Evolutionary conservation across 176 grass and related monocot genomes (phyloP).

Genomic region (Puccinellia tenuiflora): DNA sequence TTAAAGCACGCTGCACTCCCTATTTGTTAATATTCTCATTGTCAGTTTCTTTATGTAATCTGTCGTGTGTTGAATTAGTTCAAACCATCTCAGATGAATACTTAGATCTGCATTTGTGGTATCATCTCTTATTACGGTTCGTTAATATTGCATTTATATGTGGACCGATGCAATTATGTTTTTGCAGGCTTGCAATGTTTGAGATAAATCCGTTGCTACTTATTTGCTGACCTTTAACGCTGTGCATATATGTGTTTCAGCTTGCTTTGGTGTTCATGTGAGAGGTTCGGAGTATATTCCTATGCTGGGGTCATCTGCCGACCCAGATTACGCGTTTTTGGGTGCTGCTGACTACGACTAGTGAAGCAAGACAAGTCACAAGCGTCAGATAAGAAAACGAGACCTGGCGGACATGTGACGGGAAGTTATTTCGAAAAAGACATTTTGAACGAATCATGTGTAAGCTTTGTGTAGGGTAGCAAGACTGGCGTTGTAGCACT

Average conservation of each 20-base stretch:
- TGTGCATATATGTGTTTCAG: conserved; percentile 39
- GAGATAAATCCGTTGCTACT: not conserved
- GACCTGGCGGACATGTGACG: not conserved
- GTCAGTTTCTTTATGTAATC: not conserved
- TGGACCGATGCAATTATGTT: not conserved
- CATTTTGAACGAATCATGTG: not conserved
- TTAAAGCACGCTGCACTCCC: not conserved
- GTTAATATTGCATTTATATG: not conserved
- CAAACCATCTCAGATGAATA: not conserved
- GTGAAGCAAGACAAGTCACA: conserved; percentile 12
- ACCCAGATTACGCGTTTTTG: conserved; percentile 63
- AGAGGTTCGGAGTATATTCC: conserved; percentile 93
- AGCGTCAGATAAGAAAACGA: not conserved
- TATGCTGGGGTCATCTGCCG: conserved; percentile 54
- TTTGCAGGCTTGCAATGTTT: not conserved
- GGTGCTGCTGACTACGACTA: conserved; percentile 50
- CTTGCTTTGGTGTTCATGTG: conserved; percentile 96
- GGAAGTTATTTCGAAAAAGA: not conserved
- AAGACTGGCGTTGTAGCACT: not conserved
- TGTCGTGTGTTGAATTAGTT: not conserved
- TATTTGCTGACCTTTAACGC: not conserved
- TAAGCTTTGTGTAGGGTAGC: not conserved
- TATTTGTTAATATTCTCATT: not conserved
- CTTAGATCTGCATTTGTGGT: not conserved
- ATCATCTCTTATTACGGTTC: not conserved